Base-by-base conservation (phyloP, 2,329 filamentous ascomycete genomes). In the Phyllosticta citriasiana region DNA sequence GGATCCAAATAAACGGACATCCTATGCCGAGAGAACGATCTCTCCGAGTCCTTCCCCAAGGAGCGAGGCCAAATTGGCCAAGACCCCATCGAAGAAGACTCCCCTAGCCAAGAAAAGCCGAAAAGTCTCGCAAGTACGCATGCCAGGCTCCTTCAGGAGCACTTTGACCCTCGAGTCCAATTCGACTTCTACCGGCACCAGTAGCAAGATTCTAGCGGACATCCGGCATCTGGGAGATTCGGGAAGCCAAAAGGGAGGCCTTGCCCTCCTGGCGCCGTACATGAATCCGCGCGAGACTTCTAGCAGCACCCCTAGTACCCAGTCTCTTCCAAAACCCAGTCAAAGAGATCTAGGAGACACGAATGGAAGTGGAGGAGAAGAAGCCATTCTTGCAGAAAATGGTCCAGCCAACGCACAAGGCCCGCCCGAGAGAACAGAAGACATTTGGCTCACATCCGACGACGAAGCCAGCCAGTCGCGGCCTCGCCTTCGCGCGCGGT, bases 401-500 rank as follows among this genome's bases (percentile, higher is more conserved):
- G 19, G 40, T 7, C 16, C n/a, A n/a, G 40, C 40, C 40, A 47
- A 16, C 16, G 4, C 40, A 7, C 40, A 47, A n/a, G 14, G n/a
- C 2, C 40, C 16, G 14, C 4, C 40, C 16, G 40, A 47, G 40
- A 47, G 12, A 16, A 10, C 50, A 3, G 59, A 61, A 10, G 60
- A 62, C 26, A 62, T 62, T 26, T 62, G 60, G 60, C 50, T 62
- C 14, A 62, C 60, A 2, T 57, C 54, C 9, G 59, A 61, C 35
- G 59, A 61, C 7, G 59, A 61, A 33, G 19, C 54, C 3, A 53
- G 54, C 8, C 26, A 54, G 9, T 22, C 27, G 14, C 40, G 53
- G 7, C 51, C 53, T 6, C 59, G 59, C 14, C 47, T 27, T 47
- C 27, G 59, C 4, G 19, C 52, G 25, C 19, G 40, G n/a, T 57